These are phyloP conservation scores for Chaetoceros tenuissimus DNA, from an alignment of 108 stramenopile species.

Conservation along the genomic window DNA sequence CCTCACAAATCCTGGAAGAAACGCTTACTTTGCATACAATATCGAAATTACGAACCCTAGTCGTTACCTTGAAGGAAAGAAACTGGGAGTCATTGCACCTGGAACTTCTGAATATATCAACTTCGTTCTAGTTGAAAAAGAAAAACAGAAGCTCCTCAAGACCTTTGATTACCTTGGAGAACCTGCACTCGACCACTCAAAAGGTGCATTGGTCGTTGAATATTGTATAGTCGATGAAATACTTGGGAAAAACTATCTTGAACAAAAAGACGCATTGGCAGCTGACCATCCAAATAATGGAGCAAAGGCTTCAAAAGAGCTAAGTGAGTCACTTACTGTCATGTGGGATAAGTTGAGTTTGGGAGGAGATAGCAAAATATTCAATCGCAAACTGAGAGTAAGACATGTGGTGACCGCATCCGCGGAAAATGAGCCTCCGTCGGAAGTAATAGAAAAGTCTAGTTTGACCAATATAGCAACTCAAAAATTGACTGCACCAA, in stretches of 20 bases:
- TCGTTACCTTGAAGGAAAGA: constrained; percentile 82
- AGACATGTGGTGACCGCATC: constrained; percentile 47
- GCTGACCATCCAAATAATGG: constrained; percentile 16
- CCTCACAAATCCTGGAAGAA: constrained; percentile 52
- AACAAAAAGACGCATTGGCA: constrained; percentile 12
- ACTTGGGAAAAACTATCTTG: constrained; percentile 29
- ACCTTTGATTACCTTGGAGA: constrained; percentile 81
- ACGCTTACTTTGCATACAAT: constrained; percentile 73
- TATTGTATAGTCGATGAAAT: constrained; percentile 42
- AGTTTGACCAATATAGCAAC: too few relatives aligned
- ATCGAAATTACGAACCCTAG: constrained; percentile 89
- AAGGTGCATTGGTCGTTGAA: constrained; percentile 87
- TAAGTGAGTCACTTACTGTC: constrained; percentile 64
- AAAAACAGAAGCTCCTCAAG: constrained; percentile 68
- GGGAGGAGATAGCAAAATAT: constrained; percentile 19
- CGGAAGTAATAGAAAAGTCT: background rate
- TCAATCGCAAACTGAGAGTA: constrained; percentile 80
- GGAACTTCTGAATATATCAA: constrained; percentile 59
- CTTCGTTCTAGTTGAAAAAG: constrained; percentile 84
- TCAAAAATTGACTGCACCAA: too few relatives aligned
- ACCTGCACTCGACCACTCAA: constrained; percentile 79
- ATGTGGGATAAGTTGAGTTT: constrained; percentile 72
- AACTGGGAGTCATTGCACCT: constrained; percentile 80
- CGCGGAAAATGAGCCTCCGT: background rate
- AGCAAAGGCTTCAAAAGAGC: constrained; percentile 30